These are phyloP conservation scores for Orbilia ellipsospora DNA, from an alignment of 2,329 filamentous ascomycete species.

Conservation along the genomic window DNA sequence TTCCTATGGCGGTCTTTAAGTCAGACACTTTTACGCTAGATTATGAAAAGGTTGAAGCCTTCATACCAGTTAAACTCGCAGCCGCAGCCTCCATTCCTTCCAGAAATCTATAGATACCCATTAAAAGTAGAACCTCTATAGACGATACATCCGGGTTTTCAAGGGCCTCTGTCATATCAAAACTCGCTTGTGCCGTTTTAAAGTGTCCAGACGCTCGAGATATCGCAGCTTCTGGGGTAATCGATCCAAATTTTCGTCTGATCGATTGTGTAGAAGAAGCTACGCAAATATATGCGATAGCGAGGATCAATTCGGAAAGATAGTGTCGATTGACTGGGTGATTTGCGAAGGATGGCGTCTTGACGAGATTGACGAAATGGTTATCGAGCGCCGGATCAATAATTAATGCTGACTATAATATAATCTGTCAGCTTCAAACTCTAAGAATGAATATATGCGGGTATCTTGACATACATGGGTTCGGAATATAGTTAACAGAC, in stretches of 20 bases:
- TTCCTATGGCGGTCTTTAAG: background rate
- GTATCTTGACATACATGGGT: slow-evolving; percentile 25
- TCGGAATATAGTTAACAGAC: slow-evolving; percentile 28
- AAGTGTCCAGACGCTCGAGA: slow-evolving; percentile 36
- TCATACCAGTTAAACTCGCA: slow-evolving; percentile 36
- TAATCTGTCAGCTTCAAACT: background rate
- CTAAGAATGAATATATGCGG: background rate
- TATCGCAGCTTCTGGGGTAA: slow-evolving; percentile 23
- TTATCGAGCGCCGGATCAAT: slow-evolving; percentile 41
- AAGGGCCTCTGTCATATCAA: slow-evolving; percentile 40
- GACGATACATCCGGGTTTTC: slow-evolving; percentile 46
- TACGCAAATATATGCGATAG: slow-evolving; percentile 39
- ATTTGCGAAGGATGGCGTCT: slow-evolving; percentile 41
- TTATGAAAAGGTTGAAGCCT: background rate
- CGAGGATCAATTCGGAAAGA: slow-evolving; percentile 39
- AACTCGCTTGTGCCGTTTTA: slow-evolving; percentile 41
- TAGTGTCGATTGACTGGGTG: slow-evolving; percentile 39
- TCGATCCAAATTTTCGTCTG: slow-evolving; percentile 33
- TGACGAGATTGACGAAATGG: slow-evolving; percentile 46
- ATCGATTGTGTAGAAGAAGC: slow-evolving; percentile 35
- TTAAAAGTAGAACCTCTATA: slow-evolving; percentile 31
- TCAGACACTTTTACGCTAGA: too few relatives aligned
- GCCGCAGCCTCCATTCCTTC: slow-evolving; percentile 33
- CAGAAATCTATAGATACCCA: slow-evolving; percentile 46
- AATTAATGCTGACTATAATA: slow-evolving; percentile 23